Base-by-base conservation (phyloP, 805 yeast species). In the Pichia insulana region DNA sequence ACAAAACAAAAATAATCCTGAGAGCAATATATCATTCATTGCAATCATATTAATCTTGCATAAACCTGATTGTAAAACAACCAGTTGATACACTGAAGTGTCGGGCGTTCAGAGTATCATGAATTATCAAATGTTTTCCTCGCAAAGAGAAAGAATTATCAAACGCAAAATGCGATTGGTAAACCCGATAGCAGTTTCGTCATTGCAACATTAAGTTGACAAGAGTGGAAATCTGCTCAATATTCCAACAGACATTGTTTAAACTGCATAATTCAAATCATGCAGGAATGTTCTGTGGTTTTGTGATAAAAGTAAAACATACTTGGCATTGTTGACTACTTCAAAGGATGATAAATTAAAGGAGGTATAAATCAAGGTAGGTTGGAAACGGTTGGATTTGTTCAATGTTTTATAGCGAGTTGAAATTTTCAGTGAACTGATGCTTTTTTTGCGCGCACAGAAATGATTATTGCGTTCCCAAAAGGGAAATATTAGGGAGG, bases 21-120 rank as follows among this genome's bases (percentile, higher is more conserved):
- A 15, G n/a, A 16, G 33, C 28, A 36, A 27, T 17, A 36, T 32
- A 26, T 17, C n/a, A 15, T 12, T n/a, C 31, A 36, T 9, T 19
- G 26, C 12, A 15, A 36, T 36, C 20, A 36, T 8, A 16, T 36
- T 22, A 36, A 11, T 22, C 25, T 22, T 22, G 25, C 25, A 22
- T 8, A 22, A 22, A 22, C 5, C 25, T 22, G 25, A 8, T 22
- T 22, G 25, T 22, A 22, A 22, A 22, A 8, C 25, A 22, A 22
- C 25, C 25, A 16, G 36, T 28, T 42, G 42, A 42, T 48, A 45
- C 25, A 40, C 81, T 77, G 83, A 80, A 82, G 90, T 82, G 90
- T 82, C 90, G 86, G 89, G 89, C 67, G 58, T 82, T 80, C 83
- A 80, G 80, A 44, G 28, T 46, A 48, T 30, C 41, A 37, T 30